phyloP scores from a whole-genome alignment of 306 rosid species.

The Datisca glomerata region DNA sequence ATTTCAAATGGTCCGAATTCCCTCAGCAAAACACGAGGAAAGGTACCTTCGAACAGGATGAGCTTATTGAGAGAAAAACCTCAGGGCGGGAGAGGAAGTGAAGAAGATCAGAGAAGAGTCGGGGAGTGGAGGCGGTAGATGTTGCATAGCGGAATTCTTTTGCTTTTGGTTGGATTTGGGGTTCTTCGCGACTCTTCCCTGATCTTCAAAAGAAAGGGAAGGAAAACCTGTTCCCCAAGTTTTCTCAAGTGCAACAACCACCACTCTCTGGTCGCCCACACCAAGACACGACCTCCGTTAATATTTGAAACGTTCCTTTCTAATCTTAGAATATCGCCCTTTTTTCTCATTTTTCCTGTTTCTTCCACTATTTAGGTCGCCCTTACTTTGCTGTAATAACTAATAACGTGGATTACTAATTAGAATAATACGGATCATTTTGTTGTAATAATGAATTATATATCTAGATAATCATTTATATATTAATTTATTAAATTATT shows the following conservation, averaged over 20 bases:
- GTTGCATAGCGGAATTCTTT: conserved; percentile 5
- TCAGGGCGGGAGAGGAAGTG: neutral
- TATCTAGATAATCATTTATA: too few relatives aligned
- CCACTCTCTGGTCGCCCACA: conserved; percentile 10
- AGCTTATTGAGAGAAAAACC: neutral
- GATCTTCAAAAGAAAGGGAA: conserved; percentile 4
- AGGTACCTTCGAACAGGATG: neutral
- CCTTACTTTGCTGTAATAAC: too few relatives aligned
- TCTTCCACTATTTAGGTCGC: too few relatives aligned
- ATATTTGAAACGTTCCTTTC: conserved; percentile 16
- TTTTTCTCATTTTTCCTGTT: neutral
- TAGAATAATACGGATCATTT: too few relatives aligned
- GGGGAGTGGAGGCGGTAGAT: neutral
- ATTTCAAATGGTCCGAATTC: neutral
- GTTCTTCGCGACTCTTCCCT: conserved; percentile 6
- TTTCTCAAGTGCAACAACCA: conserved; percentile 23
- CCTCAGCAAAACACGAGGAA: neutral
- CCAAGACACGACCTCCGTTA: conserved; percentile 15
- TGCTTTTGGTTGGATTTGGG: neutral
- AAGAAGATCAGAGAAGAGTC: conserved; percentile 7
- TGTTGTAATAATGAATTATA: too few relatives aligned
- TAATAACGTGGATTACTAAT: too few relatives aligned
- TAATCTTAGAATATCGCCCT: neutral
- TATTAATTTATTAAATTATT: too few relatives aligned
- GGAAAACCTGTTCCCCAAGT: conserved; percentile 17